A percentile compares a stretch with the other conserved stretches of the same genome.
Evolutionary conservation across 371 early-diverging fungal species (phyloP).

Genomic region (Umbelopsis sp.): DNA sequence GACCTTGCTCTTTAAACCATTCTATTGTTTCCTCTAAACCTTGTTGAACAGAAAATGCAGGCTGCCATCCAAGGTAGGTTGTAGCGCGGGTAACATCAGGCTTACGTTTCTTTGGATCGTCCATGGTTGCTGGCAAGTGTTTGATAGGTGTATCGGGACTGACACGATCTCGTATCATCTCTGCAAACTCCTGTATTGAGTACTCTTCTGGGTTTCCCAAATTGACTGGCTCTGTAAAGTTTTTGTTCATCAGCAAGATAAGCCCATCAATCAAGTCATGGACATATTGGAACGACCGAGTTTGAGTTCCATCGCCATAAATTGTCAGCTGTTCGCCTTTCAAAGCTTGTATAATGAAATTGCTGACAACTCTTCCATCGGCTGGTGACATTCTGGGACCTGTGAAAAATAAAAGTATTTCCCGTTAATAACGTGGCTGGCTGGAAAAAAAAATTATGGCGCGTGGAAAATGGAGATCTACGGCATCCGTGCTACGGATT

Average conservation of each 20-base stretch:
- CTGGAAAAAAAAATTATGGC: neutral
- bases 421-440: constrained; percentile 17
- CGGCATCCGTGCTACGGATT: neutral
- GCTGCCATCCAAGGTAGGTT: constrained; percentile 74
- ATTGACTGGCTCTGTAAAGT: constrained; percentile 79
- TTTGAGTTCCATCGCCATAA: constrained; percentile 85
- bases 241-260: constrained; percentile 78
- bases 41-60: constrained; percentile 75
- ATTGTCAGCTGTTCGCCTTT: constrained; percentile 78
- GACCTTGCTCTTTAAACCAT: constrained; percentile 65
- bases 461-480: neutral
- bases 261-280: constrained; percentile 88
- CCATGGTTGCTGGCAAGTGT: constrained; percentile 69
- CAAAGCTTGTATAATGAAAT: constrained; percentile 88
- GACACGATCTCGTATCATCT: constrained; percentile 73
- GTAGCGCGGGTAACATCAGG: constrained; percentile 82
- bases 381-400: constrained; percentile 90
- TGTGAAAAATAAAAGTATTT: constrained; percentile 36
- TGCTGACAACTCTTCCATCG: constrained; percentile 90
- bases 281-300: constrained; percentile 88
- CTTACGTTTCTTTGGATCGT: constrained; percentile 82
- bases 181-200: constrained; percentile 82
- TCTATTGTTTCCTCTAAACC: constrained; percentile 87
- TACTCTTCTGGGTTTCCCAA: constrained; percentile 90
- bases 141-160: constrained; percentile 53